Evolutionary conservation across 768 basidiomycete genomes (phyloP).

Genomic region (Naematelia aurantialba): DNA sequence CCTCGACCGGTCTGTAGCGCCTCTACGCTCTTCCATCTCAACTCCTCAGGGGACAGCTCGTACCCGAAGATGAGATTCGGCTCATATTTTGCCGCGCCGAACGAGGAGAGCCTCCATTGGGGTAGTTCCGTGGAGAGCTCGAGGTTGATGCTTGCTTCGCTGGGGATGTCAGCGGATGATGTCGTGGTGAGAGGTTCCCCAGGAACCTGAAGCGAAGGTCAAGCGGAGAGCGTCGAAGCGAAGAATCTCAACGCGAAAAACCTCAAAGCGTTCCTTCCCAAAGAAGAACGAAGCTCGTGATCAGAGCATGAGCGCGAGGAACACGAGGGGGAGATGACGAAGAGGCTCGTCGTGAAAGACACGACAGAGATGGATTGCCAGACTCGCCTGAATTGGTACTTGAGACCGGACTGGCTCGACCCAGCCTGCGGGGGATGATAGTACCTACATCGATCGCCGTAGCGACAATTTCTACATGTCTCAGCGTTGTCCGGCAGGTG

Average conservation of each 20-base stretch:
- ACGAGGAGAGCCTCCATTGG: slow-evolving; percentile 72
- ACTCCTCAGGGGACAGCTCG: slow-evolving; percentile 75
- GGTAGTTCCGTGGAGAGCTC: slow-evolving; percentile 74
- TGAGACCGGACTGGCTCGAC: slow-evolving; percentile 2
- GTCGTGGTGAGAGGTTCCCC: too few species aligned
- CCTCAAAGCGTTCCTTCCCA: not conserved
- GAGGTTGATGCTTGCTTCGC: slow-evolving; percentile 60
- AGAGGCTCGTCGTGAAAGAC: not conserved
- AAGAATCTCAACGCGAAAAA: not conserved
- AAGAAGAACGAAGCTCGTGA: not conserved
- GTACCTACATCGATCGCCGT: slow-evolving; percentile 18
- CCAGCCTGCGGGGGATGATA: slow-evolving; percentile 21
- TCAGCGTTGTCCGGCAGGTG: not conserved
- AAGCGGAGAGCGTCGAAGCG: not conserved
- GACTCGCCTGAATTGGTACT: slow-evolving; percentile 28
- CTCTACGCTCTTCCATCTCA: slow-evolving; percentile 62
- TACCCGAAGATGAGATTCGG: slow-evolving; percentile 62
- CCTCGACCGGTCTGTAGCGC: slow-evolving; percentile 59
- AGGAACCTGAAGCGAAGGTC: not conserved
- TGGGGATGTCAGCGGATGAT: slow-evolving; percentile 40
- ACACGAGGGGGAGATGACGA: not conserved
- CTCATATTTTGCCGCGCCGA: slow-evolving; percentile 72
- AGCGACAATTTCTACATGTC: slow-evolving; percentile 21
- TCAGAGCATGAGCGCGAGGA: not conserved
- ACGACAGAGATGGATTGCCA: not conserved